A percentile compares a stretch with the other conserved stretches of the same genome.
Evolutionary conservation across 345 rosid species (phyloP).

Genomic region (Punica granatum): DNA sequence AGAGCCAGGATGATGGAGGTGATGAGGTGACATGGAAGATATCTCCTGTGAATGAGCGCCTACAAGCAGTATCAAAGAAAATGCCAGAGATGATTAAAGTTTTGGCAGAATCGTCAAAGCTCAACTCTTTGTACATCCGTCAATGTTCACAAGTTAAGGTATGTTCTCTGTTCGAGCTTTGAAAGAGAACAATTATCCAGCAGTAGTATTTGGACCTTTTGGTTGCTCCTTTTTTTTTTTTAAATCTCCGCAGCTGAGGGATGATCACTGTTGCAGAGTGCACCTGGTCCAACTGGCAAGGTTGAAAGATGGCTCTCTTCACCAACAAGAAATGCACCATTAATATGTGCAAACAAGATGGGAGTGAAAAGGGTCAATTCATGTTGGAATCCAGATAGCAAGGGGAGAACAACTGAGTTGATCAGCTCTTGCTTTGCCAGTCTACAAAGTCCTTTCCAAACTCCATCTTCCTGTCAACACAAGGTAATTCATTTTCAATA

Average conservation of each 20-base stretch:
- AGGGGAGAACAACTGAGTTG: conserved; percentile 14
- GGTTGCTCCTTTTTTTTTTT: conserved; percentile 7
- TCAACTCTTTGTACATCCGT: conserved; percentile 31
- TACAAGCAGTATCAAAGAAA: conserved; percentile 58
- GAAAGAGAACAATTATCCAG: neutral
- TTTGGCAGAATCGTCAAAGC: conserved; percentile 43
- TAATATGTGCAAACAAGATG: conserved; percentile 23
- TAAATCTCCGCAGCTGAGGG: neutral
- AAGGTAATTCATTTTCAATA: conserved; percentile 33
- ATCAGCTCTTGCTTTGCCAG: conserved; percentile 18
- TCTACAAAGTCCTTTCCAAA: conserved; percentile 75
- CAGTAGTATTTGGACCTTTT: too few species aligned
- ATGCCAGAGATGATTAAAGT: conserved; percentile 40
- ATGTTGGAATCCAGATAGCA: conserved; percentile 22
- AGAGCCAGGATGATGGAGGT: conserved; percentile 83
- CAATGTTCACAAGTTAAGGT: conserved; percentile 60
- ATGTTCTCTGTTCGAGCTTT: conserved; percentile 8
- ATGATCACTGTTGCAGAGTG: conserved; percentile 11
- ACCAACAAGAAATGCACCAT: conserved; percentile 27
- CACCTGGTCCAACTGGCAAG: conserved; percentile 27
- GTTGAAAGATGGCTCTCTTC: conserved; percentile 45
- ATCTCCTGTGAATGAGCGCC: conserved; percentile 84
- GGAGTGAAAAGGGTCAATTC: conserved; percentile 39
- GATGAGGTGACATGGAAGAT: conserved; percentile 91
- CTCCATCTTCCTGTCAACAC: conserved; percentile 74